Evolutionary conservation across 2,329 filamentous ascomycete genomes (phyloP).

Genomic region (Rutstroemia sp.): DNA sequence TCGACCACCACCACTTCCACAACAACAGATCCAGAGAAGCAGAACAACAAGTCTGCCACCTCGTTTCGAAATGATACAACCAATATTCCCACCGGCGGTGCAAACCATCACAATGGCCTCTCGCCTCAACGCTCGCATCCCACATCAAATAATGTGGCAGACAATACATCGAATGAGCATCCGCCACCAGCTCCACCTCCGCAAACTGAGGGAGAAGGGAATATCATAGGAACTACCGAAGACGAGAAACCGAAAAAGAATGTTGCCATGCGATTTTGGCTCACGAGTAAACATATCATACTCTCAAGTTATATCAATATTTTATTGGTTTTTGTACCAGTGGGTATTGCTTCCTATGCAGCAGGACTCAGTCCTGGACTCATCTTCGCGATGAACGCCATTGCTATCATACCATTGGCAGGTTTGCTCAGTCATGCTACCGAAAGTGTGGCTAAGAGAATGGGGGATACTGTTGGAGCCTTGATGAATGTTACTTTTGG

Average conservation of each 20-base stretch:
- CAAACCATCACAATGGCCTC: slow-evolving; percentile 16
- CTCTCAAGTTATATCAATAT: slow-evolving; percentile 73
- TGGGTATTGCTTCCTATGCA: slow-evolving; percentile 61
- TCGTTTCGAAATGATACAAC: slow-evolving; percentile 16
- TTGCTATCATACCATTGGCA: slow-evolving; percentile 69
- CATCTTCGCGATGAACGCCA: slow-evolving; percentile 66
- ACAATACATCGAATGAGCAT: slow-evolving; percentile 29
- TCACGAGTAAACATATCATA: slow-evolving; percentile 47
- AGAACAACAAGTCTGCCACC: slow-evolving; percentile 14
- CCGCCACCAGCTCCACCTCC: slow-evolving; percentile 38
- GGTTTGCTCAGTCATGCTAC: slow-evolving; percentile 66
- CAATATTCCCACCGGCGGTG: slow-evolving; percentile 19
- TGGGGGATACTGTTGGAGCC: slow-evolving; percentile 67
- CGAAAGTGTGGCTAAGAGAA: slow-evolving; percentile 63
- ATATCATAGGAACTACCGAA: slow-evolving; percentile 42
- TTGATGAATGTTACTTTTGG: slow-evolving; percentile 72
- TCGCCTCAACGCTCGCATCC: slow-evolving; percentile 24
- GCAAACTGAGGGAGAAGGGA: slow-evolving; percentile 47
- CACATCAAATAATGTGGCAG: slow-evolving; percentile 27
- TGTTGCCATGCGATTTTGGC: slow-evolving; percentile 26
- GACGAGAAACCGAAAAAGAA: slow-evolving; percentile 24
- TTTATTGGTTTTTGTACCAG: slow-evolving; percentile 68
- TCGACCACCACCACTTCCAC: slow-evolving; percentile 8
- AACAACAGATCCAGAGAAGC: slow-evolving; percentile 14
- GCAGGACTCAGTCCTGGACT: slow-evolving; percentile 48